Evolutionary conservation across 2,329 filamentous ascomycete species (phyloP), one percentile per base, ranked within the genome.

Genomic region (Dothidotthia symphoricarpi): DNA sequence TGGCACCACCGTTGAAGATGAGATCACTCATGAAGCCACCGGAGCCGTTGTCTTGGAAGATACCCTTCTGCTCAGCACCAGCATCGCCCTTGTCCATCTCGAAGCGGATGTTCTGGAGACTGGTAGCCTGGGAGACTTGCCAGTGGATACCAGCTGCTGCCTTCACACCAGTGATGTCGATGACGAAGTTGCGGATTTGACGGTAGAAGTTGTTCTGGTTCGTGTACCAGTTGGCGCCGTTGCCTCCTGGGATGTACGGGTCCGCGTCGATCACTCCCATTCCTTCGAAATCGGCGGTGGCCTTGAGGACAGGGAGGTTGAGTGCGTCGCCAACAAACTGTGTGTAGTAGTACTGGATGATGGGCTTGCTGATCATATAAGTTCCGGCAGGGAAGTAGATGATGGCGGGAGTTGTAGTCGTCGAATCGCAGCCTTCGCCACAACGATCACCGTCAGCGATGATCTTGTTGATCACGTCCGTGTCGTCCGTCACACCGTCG

Each of bases 301-400:
- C 71, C 72, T 91, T 88, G 66, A 96, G 75, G 0, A 83, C 83
- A 0, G 91, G 89, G 11, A 83, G 68, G 47, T 78, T 74, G 55
- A 79, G 61, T 32, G 84, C 82, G 71, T 97, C 89, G 40, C 91
- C 91, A 24, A 96, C 75, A 45, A 97, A 80, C 66, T 96, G 89
- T 8, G 90, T 95, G 73, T 95, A 95, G 75, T 97, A 97, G 68
- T 84, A 85, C 64, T 89, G 85, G 34, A 89, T 70, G 51, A 97
- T 80, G 15, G 91, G 87, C 57, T 75, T 77, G 62, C 82, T 88
- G 54, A 97, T 83, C 13, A 86, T 60, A 61, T 96, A 97, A 39
- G 82, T 94, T 50, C 91, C 90, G 9, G 87, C 75, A 26, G 89
- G 90, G 73, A 97, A 95, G 74, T 95, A 97, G 36, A 97, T 81